Evolutionary conservation across 2,329 filamentous ascomycete species (phyloP).

Genomic region (Cercospora nicotianae): DNA sequence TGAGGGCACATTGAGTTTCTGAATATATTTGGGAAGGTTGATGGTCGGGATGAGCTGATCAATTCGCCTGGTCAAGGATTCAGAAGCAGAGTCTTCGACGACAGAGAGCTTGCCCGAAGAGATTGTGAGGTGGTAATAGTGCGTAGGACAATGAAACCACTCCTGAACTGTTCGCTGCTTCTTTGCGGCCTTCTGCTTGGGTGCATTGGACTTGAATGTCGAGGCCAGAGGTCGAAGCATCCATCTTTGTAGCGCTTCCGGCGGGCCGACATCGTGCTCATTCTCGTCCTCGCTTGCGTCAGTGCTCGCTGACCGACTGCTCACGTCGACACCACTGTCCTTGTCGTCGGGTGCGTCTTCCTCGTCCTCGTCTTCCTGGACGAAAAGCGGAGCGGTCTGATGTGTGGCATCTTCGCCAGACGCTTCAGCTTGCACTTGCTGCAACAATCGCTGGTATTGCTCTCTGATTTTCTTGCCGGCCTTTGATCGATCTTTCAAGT

Average conservation of each 20-base stretch:
- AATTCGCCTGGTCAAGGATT: constrained; percentile 27
- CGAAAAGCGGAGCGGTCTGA: constrained; percentile 23
- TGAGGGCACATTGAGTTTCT: constrained; percentile 31
- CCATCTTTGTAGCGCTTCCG: constrained; percentile 35
- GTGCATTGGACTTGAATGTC: constrained; percentile 18
- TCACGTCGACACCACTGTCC: constrained; percentile 36
- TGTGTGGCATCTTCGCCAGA: constrained; percentile 16
- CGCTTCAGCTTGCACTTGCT: constrained; percentile 25
- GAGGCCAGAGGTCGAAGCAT: constrained; percentile 33
- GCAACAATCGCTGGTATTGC: constrained; percentile 31
- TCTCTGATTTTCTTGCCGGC: constrained; percentile 25
- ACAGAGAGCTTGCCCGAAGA: constrained; percentile 31
- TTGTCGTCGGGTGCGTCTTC: constrained; percentile 21
- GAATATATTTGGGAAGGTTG: constrained; percentile 39
- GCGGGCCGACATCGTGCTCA: constrained; percentile 20
- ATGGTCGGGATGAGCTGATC: constrained; percentile 33
- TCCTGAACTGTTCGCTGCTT: constrained; percentile 30
- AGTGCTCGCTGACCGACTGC: background rate
- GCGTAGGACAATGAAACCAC: constrained; percentile 36
- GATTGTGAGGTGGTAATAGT: constrained; percentile 35
- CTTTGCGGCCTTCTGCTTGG: constrained; percentile 2
- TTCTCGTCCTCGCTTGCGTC: constrained; percentile 22
- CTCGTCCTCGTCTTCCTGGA: constrained; percentile 26
- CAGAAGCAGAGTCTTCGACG: constrained; percentile 27
- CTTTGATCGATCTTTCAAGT: constrained; percentile 27